Conservation (phyloP, 148 eudicot species). For the Gaultheria prostrata region DNA sequence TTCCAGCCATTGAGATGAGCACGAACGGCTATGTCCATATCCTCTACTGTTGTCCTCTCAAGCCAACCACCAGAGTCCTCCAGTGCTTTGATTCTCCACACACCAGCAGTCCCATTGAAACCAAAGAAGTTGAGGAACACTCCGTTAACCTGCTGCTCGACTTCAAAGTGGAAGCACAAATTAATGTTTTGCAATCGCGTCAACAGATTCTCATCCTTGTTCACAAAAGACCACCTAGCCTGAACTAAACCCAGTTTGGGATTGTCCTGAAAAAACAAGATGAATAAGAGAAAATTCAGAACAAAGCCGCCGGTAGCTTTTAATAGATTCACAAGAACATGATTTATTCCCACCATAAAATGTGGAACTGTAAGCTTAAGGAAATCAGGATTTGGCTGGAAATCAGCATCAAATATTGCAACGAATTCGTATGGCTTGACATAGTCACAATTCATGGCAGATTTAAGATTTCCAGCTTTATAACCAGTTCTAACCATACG, state of each 20-base stretch:
- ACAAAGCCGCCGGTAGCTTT: neutral
- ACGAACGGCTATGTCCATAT: constrained; percentile 84
- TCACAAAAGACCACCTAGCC: constrained; percentile 80
- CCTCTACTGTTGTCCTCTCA: constrained; percentile 80
- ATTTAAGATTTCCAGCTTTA: constrained; percentile 77
- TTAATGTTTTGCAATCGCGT: constrained; percentile 74
- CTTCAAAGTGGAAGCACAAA: constrained; percentile 79
- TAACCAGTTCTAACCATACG: constrained; percentile 65
- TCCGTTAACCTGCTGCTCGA: constrained; percentile 86
- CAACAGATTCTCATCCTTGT: constrained; percentile 74
- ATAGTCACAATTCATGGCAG: constrained; percentile 75
- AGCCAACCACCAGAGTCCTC: constrained; percentile 89
- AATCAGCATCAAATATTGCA: constrained; percentile 85
- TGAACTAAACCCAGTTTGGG: constrained; percentile 78
- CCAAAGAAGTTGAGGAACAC: constrained; percentile 74
- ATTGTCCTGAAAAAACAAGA: constrained; percentile 44
- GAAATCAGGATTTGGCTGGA: constrained; percentile 68
- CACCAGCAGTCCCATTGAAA: constrained; percentile 91
- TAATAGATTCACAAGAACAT: neutral
- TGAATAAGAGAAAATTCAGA: neutral
- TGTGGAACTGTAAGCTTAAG: constrained; percentile 62
- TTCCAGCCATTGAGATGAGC: constrained; percentile 88
- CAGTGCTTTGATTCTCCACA: constrained; percentile 80
- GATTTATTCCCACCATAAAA: constrained; percentile 44
- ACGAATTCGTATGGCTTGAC: constrained; percentile 73